A percentile compares a stretch with the other conserved stretches of the same genome.
Evolutionary conservation across 306 rosid species (phyloP).

Genomic region (Fagus crenata): DNA sequence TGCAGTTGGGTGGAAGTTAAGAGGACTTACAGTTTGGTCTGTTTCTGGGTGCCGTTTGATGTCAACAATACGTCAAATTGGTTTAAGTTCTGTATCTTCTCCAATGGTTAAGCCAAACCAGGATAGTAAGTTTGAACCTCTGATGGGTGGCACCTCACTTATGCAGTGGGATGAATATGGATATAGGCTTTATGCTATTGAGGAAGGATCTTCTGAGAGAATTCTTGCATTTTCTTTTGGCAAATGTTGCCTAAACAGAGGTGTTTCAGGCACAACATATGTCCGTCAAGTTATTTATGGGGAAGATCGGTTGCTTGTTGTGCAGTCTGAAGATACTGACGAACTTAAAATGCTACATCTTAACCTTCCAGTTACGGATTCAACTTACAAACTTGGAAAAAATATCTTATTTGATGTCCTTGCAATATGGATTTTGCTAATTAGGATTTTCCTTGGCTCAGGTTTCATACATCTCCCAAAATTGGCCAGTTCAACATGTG

Average conservation of each 20-base stretch:
- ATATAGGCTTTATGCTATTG: constrained; percentile 83
- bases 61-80: constrained; percentile 90
- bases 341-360: constrained; percentile 94
- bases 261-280: constrained; percentile 86
- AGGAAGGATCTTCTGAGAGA: constrained; percentile 75
- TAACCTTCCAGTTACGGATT: constrained; percentile 88
- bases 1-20: constrained; percentile 95
- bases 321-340: constrained; percentile 94
- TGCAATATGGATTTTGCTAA: constrained; percentile 40
- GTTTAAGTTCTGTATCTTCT: constrained; percentile 87
- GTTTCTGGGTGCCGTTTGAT: constrained; percentile 96
- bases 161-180: constrained; percentile 97
- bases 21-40: constrained; percentile 98
- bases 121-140: constrained; percentile 76
- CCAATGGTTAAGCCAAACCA: constrained; percentile 78
- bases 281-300: constrained; percentile 92
- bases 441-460: constrained; percentile 37
- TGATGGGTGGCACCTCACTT: constrained; percentile 89
- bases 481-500: constrained; percentile 96
- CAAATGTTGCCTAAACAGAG: constrained; percentile 96
- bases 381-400: constrained; percentile 32
- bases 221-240: constrained; percentile 90
- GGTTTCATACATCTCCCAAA: constrained; percentile 97
- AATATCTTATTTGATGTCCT: constrained; percentile 9
- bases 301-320: constrained; percentile 80